Evolutionary conservation across 805 yeast genomes (phyloP).

Genomic region (Metschnikowia lunata): DNA sequence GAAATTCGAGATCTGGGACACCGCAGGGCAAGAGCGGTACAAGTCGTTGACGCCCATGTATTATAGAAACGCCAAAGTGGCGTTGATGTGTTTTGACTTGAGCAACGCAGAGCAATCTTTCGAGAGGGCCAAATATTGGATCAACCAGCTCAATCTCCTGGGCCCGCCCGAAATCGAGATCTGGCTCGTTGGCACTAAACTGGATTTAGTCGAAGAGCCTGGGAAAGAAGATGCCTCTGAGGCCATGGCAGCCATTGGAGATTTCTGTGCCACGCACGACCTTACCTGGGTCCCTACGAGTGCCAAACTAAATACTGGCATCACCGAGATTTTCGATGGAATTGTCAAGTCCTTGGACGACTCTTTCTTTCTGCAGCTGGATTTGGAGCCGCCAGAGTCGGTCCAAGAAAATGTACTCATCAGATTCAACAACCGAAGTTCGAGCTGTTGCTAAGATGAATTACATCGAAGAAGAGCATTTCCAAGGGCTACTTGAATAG

Average conservation of each 20-base stretch:
- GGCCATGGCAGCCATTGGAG: slow-evolving; percentile 10
- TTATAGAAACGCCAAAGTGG: slow-evolving; percentile 45
- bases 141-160: slow-evolving; percentile 57
- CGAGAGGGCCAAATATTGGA: slow-evolving; percentile 81
- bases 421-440: background rate
- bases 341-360: slow-evolving; percentile 29
- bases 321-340: slow-evolving; percentile 34
- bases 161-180: slow-evolving; percentile 28
- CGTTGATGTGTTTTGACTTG: slow-evolving; percentile 84
- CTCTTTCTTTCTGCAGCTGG: slow-evolving; percentile 25
- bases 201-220: slow-evolving; percentile 47
- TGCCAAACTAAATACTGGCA: slow-evolving; percentile 68
- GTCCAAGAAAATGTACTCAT: slow-evolving; percentile 6
- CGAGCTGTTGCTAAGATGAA: slow-evolving; percentile 1
- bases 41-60: slow-evolving; percentile 44
- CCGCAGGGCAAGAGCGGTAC: slow-evolving; percentile 80
- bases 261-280: slow-evolving; percentile 17
- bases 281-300: slow-evolving; percentile 44
- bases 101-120: slow-evolving; percentile 47
- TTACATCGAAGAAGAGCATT: too few relatives aligned
- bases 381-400: background rate
- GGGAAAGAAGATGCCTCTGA: background rate
- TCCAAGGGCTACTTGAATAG: too few relatives aligned
- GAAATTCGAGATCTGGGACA: slow-evolving; percentile 82
- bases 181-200: slow-evolving; percentile 76